A percentile compares a stretch with the other conserved stretches of the same genome.
These are phyloP conservation scores for Penicillium argentinense DNA, from an alignment of 495 filamentous ascomycete genomes.

Conservation along the genomic window DNA sequence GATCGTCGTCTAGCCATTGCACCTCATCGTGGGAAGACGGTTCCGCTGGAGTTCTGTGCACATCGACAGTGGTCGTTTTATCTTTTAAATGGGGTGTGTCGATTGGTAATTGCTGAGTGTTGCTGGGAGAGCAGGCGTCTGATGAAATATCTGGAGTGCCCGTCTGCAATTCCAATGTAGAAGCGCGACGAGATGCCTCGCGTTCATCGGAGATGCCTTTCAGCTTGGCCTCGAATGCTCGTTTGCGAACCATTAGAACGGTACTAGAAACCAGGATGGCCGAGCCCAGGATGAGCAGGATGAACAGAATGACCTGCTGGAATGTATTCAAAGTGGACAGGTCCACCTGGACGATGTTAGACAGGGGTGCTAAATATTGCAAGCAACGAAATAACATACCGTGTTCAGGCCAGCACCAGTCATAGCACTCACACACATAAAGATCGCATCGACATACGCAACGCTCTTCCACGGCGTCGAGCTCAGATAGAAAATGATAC, in stretches of 20 bases:
- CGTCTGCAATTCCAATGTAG: constrained; percentile 11
- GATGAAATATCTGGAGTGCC: not conserved
- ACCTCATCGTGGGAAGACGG: constrained; percentile 10
- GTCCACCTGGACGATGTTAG: constrained; percentile 51
- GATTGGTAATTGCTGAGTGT: too few relatives aligned
- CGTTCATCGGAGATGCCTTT: constrained; percentile 54
- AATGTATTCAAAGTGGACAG: constrained; percentile 71
- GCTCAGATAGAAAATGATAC: constrained; percentile 71
- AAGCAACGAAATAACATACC: constrained; percentile 34
- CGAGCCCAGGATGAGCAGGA: constrained; percentile 71
- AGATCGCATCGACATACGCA: constrained; percentile 72
- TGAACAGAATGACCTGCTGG: constrained; percentile 75
- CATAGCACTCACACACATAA: constrained; percentile 77
- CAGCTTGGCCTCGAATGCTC: constrained; percentile 70
- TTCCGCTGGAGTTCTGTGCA: constrained; percentile 3
- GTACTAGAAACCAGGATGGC: constrained; percentile 47
- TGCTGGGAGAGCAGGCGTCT: not conserved
- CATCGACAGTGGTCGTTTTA: not conserved
- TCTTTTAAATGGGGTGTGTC: too few relatives aligned
- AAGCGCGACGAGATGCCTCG: constrained; percentile 12
- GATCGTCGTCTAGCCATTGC: constrained; percentile 30
- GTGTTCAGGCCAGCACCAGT: constrained; percentile 76
- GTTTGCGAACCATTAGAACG: constrained; percentile 58
- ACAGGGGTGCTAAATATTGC: constrained; percentile 49
- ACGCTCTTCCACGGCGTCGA: constrained; percentile 62